phyloP scores from a whole-genome alignment of 768 basidiomycete species.

The Glaciozyma martinii region DNA sequence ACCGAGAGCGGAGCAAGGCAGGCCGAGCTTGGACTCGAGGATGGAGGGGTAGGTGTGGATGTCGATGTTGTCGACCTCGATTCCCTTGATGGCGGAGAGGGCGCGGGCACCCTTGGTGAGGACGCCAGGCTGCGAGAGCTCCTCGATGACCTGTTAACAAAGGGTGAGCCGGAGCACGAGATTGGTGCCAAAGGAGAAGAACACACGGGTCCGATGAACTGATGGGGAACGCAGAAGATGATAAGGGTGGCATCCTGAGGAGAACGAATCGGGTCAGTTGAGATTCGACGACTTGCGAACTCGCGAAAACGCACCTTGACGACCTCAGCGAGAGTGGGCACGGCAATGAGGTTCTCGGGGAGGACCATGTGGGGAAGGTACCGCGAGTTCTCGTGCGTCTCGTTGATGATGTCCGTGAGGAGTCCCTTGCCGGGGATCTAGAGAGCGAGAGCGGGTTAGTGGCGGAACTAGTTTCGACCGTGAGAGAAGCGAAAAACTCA shows the following conservation, averaged over 20 bases:
- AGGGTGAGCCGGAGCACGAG: slow-evolving; percentile 29
- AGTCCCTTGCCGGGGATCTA: slow-evolving; percentile 31
- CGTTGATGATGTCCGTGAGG: slow-evolving; percentile 45
- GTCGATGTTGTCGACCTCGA: slow-evolving; percentile 42
- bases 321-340: slow-evolving; percentile 33
- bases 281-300: not conserved
- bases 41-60: slow-evolving; percentile 45
- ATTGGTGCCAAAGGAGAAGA: not conserved
- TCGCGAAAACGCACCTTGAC: slow-evolving; percentile 42
- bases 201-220: slow-evolving; percentile 32
- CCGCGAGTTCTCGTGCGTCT: slow-evolving; percentile 42
- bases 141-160: slow-evolving; percentile 37
- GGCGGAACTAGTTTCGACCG: not conserved
- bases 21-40: slow-evolving; percentile 40
- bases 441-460: too few species aligned
- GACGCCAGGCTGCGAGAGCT: slow-evolving; percentile 39
- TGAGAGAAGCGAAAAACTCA: not conserved
- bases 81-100: slow-evolving; percentile 42
- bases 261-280: not conserved
- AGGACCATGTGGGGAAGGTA: slow-evolving; percentile 42
- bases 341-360: slow-evolving; percentile 39
- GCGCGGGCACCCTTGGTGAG: slow-evolving; percentile 41
- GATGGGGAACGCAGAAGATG: slow-evolving; percentile 45
- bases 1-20: slow-evolving; percentile 42
- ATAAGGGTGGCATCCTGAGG: slow-evolving; percentile 42